Evolutionary conservation across 129 eudicot species (phyloP), one percentile per base, ranked within the genome.

Genomic region (Lactuca saligna): DNA sequence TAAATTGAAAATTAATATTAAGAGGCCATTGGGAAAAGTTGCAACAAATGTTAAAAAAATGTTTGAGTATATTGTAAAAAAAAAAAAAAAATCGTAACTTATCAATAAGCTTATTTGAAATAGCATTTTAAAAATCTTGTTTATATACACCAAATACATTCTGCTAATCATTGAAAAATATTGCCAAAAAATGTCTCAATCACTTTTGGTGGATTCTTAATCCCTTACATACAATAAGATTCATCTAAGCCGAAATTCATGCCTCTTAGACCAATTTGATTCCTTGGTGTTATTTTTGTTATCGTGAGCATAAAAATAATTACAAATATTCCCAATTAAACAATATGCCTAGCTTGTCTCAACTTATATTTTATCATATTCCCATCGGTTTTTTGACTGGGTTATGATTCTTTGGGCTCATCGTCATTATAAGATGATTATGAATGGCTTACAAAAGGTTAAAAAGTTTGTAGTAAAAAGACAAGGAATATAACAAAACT

Each of bases 301-400:
- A 9, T 13, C 9, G 8, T 57, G 15, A 29, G 1, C 62, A 57
- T 29, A 57, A 29, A 29, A 57, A 29, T 57, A 29, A 29, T 57
- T 57, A 57, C 7, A 57, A 57, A 57, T 57, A 29, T 57, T 57
- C 38, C 15, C 15, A 25, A 20, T 57, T 8, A 25, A 29, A 16
- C 62, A 57, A 8, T 25, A 25, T 25, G 6, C 62, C 7, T 7
- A 57, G 11, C 33, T 29, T 5, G 5, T 53, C 57, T 53, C 29
- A 20, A n/a, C 25, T 53, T 57, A 57, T 57, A 57, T 57, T 57
- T 57, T 57, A 57, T 57, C 62, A 33, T 25, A 25, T 57, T 25
- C 14, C 29, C 38, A 38, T 5, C 61, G 61, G 39, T 57, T 33
- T 25, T 57, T 29, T 29, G 38, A 57, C 62, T 9, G 11, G 38